A percentile compares a stretch with the other conserved stretches of the same genome.
These are phyloP conservation scores for Gynochthodes officinalis DNA, from an alignment of 257 asterid genomes.

Conservation along the genomic window DNA sequence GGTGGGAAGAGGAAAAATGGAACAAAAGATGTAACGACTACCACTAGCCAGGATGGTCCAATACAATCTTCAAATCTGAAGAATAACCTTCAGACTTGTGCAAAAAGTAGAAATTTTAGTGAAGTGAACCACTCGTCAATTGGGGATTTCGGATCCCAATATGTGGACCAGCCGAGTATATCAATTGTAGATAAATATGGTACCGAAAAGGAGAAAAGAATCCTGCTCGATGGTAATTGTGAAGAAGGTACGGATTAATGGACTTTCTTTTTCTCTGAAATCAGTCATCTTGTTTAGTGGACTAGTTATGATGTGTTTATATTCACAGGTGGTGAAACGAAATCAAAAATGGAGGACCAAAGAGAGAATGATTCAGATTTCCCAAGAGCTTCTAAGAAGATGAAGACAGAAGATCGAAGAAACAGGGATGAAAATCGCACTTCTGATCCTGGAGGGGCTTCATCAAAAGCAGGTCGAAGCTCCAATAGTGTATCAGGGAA, in stretches of 20 bases:
- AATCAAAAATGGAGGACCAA: constrained; percentile 48
- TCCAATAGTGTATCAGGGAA: constrained; percentile 45
- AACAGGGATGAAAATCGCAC: constrained; percentile 51
- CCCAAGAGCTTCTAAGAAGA: constrained; percentile 62
- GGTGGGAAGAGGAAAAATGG: constrained; percentile 64
- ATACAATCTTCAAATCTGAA: constrained; percentile 46
- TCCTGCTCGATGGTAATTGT: constrained; percentile 36
- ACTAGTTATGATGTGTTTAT: constrained; percentile 9
- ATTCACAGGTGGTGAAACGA: constrained; percentile 41
- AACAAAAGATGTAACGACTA: constrained; percentile 41
- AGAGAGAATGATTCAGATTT: constrained; percentile 54
- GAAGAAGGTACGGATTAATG: constrained; percentile 54
- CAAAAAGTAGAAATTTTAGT: constrained; percentile 40
- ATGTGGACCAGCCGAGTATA: constrained; percentile 34
- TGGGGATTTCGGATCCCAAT: constrained; percentile 49
- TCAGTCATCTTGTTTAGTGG: constrained; percentile 8
- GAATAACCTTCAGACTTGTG: constrained; percentile 41
- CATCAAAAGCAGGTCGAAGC: constrained; percentile 51
- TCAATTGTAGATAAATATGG: constrained; percentile 35
- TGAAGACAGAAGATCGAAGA: constrained; percentile 48
- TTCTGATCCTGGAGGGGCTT: constrained; percentile 50
- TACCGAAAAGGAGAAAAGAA: constrained; percentile 43
- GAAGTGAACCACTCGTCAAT: constrained; percentile 33
- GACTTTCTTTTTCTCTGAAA: constrained; percentile 14
- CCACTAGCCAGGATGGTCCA: constrained; percentile 50